A percentile compares a stretch with the other conserved stretches of the same genome.
Conservation (phyloP, 202 grass and related monocot species). For the Sporobolus alterniflorus region DNA sequence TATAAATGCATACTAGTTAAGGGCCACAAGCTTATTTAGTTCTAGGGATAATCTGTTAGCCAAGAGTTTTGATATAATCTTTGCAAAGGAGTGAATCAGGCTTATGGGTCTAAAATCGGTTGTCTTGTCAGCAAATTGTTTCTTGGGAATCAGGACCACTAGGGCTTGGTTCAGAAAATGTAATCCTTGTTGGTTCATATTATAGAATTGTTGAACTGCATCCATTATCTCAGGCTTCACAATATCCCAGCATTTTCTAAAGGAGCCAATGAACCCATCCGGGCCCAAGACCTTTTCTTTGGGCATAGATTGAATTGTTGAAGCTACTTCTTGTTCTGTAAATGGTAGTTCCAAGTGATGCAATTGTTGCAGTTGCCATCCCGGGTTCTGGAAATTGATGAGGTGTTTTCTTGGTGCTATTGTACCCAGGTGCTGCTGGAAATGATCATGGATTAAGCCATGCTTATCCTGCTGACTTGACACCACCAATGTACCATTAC, state of each 20-base stretch:
- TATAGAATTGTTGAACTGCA: neutral
- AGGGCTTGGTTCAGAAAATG: neutral
- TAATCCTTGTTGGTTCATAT: neutral
- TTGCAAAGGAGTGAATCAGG: neutral
- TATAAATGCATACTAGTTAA: neutral
- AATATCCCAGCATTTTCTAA: neutral
- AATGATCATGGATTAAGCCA: no score
- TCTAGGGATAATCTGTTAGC: neutral
- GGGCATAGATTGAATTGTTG: no score
- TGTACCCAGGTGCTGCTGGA: no score
- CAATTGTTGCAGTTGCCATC: no score
- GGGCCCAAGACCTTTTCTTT: no score
- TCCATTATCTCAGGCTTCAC: neutral
- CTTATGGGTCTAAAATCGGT: neutral
- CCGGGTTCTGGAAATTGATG: no score
- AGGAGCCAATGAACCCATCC: neutral
- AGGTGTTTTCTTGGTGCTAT: no score
- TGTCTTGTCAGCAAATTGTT: neutral
- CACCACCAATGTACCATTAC: no score
- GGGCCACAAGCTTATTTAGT: neutral
- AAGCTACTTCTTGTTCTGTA: no score
- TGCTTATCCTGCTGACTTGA: no score
- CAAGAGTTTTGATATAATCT: neutral
- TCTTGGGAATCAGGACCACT: neutral
- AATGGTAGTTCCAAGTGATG: no score